phyloP scores from a whole-genome alignment of 177 flowering plant genomes.

The Tripterygium wilfordii region DNA sequence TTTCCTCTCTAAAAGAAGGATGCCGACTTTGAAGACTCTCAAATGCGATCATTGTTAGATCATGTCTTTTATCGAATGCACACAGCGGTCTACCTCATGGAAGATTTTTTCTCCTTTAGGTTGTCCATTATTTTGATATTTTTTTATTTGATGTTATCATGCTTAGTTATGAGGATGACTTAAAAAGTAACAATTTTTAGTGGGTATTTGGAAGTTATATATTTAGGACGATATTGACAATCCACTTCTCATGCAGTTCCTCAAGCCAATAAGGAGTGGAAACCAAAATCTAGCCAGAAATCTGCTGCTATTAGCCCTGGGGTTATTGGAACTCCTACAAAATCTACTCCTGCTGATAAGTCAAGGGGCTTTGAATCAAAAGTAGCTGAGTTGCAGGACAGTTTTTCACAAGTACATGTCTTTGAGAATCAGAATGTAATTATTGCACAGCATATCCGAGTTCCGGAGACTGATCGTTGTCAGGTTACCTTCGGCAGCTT shows the following conservation, averaged over 20 bases:
- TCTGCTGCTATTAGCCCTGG: constrained; percentile 35
- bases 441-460: constrained; percentile 85
- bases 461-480: constrained; percentile 66
- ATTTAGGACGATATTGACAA: not conserved
- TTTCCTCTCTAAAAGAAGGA: too few species aligned
- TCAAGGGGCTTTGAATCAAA: constrained; percentile 32
- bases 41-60: too few species aligned
- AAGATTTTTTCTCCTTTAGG: not conserved
- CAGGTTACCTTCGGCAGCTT: constrained; percentile 85
- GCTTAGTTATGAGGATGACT: not conserved
- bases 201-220: not conserved
- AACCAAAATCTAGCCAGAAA: constrained; percentile 81
- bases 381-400: constrained; percentile 44
- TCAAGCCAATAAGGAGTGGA: constrained; percentile 79
- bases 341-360: constrained; percentile 38
- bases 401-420: constrained; percentile 37
- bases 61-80: too few species aligned
- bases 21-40: too few species aligned
- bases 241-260: constrained; percentile 34
- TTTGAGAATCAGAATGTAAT: constrained; percentile 71
- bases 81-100: too few species aligned
- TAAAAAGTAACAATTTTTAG: not conserved
- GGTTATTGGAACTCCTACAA: constrained; percentile 42
- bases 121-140: not conserved
- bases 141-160: not conserved